Conservation (phyloP, 208 protist species). For the Crithidia thermophila region DNA sequence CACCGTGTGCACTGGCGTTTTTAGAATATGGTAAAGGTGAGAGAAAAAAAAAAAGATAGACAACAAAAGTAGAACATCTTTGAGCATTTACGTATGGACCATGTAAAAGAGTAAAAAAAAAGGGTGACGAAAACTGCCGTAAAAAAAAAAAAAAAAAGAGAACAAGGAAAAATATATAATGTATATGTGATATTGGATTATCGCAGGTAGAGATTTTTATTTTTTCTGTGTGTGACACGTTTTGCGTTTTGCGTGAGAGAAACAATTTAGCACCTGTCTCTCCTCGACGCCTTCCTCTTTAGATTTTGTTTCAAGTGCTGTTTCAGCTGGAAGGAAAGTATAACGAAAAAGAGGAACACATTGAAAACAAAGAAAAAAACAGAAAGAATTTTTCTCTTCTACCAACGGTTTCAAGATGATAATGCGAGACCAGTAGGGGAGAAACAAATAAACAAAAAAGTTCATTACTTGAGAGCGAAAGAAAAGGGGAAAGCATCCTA, state of each 20-base stretch:
- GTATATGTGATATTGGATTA: too few species aligned
- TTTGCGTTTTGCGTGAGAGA: neutral
- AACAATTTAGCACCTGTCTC: too few species aligned
- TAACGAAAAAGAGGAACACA: neutral
- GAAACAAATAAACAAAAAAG: neutral
- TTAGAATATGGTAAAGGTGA: neutral
- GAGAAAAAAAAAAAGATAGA: neutral
- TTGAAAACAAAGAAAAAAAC: constrained; percentile 19
- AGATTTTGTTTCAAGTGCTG: too few species aligned
- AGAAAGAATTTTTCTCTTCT: constrained; percentile 9
- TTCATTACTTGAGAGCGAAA: neutral
- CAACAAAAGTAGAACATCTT: too few species aligned
- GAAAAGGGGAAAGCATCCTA: neutral
- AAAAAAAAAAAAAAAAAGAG: constrained; percentile 5
- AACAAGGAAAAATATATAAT: constrained; percentile 15
- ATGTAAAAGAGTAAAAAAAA: constrained; percentile 3
- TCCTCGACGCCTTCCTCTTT: too few species aligned
- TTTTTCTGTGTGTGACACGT: neutral
- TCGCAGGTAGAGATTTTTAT: too few species aligned
- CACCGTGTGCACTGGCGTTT: too few species aligned
- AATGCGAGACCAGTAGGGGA: neutral
- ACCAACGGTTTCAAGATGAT: neutral
- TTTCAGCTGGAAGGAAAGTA: neutral
- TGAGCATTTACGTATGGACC: too few species aligned
- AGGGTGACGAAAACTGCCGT: neutral